These are phyloP conservation scores for Aspergillus japonicus DNA, from an alignment of 2,329 filamentous ascomycete genomes.

Conservation along the genomic window DNA sequence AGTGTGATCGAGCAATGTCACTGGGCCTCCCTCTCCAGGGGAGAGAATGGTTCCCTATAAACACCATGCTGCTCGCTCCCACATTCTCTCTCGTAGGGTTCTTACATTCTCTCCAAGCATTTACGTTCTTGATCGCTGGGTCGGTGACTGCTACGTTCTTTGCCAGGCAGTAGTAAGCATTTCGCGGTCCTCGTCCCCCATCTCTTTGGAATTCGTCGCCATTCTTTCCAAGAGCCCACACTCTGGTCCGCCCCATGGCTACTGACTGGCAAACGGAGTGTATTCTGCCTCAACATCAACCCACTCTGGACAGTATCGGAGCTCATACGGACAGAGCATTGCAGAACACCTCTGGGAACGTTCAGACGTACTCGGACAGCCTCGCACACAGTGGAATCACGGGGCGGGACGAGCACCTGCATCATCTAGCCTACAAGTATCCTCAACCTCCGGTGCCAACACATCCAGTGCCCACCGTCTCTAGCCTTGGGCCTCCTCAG, in stretches of 20 bases:
- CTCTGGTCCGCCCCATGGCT: constrained; percentile 38
- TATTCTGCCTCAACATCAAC: constrained; percentile 39
- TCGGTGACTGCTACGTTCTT: constrained; percentile 38
- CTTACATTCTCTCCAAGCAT: constrained; percentile 44
- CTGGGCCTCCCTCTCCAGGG: constrained; percentile 30
- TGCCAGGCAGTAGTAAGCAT: constrained; percentile 41
- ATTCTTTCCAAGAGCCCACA: constrained; percentile 40
- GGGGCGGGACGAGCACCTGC: constrained; percentile 36
- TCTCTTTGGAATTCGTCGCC: constrained; percentile 41
- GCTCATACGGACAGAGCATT: constrained; percentile 39
- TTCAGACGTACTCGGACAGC: constrained; percentile 41
- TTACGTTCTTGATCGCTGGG: constrained; percentile 39
- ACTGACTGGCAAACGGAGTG: constrained; percentile 43
- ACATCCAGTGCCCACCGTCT: constrained; percentile 27
- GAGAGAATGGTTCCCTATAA: constrained; percentile 40
- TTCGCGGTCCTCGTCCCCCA: constrained; percentile 32
- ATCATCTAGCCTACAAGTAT: constrained; percentile 39
- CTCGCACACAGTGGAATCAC: constrained; percentile 28
- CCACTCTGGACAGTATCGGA: constrained; percentile 36
- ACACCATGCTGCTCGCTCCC: constrained; percentile 43
- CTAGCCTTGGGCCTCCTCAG: constrained; percentile 29
- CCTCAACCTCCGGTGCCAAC: constrained; percentile 29
- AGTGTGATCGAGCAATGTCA: constrained; percentile 38
- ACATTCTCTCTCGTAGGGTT: constrained; percentile 45
- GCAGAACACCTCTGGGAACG: constrained; percentile 46